Percentiles rank a stretch among this genome's conserved stretches.
Evolutionary conservation across 192 early-diverging fungal species (phyloP).

Genomic region (Mortierella hygrophila): DNA sequence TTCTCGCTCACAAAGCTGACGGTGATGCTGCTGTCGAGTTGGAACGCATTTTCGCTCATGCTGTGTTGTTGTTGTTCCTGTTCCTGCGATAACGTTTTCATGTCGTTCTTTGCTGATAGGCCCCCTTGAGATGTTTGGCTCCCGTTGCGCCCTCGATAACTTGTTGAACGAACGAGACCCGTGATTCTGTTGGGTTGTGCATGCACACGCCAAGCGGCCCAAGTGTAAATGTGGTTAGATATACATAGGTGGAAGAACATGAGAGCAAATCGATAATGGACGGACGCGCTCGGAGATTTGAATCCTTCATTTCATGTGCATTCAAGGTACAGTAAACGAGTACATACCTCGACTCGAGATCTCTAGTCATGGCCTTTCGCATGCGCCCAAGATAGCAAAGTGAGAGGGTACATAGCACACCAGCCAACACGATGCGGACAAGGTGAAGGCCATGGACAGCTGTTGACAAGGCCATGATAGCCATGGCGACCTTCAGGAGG

Average conservation of each 20-base stretch:
- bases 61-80: not conserved
- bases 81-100: not conserved
- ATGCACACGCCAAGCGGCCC: not conserved
- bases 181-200: slow-evolving; percentile 11
- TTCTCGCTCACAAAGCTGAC: slow-evolving; percentile 2
- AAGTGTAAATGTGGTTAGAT: not conserved
- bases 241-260: not conserved
- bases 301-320: slow-evolving; percentile 3
- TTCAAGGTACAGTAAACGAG: not conserved
- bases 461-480: slow-evolving; percentile 10
- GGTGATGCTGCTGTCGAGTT: not conserved
- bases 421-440: slow-evolving; percentile 5
- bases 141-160: not conserved
- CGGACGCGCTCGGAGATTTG: slow-evolving; percentile 2
- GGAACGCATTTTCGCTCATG: slow-evolving; percentile 1
- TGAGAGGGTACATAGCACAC: slow-evolving; percentile 2
- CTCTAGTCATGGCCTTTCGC: slow-evolving; percentile 27
- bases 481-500: not conserved
- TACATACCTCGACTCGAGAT: slow-evolving; percentile 30
- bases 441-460: slow-evolving; percentile 11
- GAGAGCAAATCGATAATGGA: not conserved
- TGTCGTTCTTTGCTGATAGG: not conserved
- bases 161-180: slow-evolving; percentile 3
- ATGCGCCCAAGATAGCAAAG: slow-evolving; percentile 30
- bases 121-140: not conserved